Evolutionary conservation across 495 filamentous ascomycete species (phyloP).

Genomic region (Penicillium canescens): DNA sequence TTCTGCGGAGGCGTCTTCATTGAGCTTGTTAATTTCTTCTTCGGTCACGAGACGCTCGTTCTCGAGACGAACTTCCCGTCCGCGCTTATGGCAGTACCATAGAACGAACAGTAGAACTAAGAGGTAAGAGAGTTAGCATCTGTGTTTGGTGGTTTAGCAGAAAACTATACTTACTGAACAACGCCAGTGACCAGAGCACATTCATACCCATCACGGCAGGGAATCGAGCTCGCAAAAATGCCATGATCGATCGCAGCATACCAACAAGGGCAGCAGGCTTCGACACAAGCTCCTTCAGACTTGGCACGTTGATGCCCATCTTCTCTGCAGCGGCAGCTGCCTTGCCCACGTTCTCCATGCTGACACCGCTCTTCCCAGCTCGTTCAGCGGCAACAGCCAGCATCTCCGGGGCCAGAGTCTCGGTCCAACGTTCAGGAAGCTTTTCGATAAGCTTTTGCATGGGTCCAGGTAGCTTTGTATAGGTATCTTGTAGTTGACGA

Average conservation of each 20-base stretch:
- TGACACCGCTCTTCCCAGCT: conserved; percentile 64
- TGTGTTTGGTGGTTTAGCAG: not conserved
- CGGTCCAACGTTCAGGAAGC: conserved; percentile 79
- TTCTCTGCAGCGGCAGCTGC: conserved; percentile 51
- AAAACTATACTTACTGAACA: conserved; percentile 67
- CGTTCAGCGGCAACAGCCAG: conserved; percentile 73
- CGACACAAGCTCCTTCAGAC: conserved; percentile 75
- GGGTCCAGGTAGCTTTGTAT: conserved; percentile 72
- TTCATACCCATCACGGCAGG: conserved; percentile 84
- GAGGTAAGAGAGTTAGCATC: not conserved
- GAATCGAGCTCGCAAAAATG: conserved; percentile 78
- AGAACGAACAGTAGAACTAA: conserved; percentile 84
- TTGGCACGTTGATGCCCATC: conserved; percentile 55
- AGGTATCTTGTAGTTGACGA: conserved; percentile 71
- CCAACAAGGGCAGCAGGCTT: conserved; percentile 81
- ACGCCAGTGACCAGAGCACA: conserved; percentile 78
- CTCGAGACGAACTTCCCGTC: conserved; percentile 78
- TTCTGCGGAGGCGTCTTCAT: conserved; percentile 30
- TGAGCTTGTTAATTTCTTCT: conserved; percentile 46
- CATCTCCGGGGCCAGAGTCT: conserved; percentile 73
- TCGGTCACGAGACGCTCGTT: conserved; percentile 60
- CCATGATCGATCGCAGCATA: conserved; percentile 82
- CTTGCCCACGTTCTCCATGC: conserved; percentile 52
- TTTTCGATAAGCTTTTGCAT: conserved; percentile 86
- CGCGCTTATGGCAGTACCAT: conserved; percentile 97